phyloP scores from a whole-genome alignment of 495 filamentous ascomycete species.

The Penicillium verhagenii region DNA sequence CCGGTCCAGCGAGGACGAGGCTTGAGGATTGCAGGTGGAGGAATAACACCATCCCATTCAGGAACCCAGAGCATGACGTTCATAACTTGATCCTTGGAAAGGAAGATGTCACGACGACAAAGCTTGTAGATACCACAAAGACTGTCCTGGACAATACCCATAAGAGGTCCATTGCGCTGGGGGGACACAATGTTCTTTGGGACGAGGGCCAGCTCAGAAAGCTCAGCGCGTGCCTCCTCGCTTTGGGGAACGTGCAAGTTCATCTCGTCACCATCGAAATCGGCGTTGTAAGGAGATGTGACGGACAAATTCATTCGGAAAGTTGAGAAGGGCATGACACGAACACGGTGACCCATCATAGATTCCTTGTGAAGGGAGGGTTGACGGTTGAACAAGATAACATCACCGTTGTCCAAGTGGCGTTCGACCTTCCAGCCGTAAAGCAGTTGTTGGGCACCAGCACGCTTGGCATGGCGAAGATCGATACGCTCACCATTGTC shows the following conservation, averaged over 20 bases:
- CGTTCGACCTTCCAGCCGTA: slow-evolving; percentile 99
- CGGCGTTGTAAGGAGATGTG: slow-evolving; percentile 97
- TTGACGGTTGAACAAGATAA: slow-evolving; percentile 98
- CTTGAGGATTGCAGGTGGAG: slow-evolving; percentile 85
- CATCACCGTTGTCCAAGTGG: slow-evolving; percentile 92
- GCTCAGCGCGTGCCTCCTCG: slow-evolving; percentile 92
- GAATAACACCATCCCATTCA: slow-evolving; percentile 94
- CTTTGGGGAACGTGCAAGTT: slow-evolving; percentile 98
- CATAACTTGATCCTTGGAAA: slow-evolving; percentile 89
- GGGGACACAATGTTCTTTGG: slow-evolving; percentile 97
- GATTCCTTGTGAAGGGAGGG: slow-evolving; percentile 99
- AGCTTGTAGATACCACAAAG: slow-evolving; percentile 96
- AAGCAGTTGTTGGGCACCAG: slow-evolving; percentile 76
- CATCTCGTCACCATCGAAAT: slow-evolving; percentile 99
- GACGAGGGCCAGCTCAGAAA: slow-evolving; percentile 91
- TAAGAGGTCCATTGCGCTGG: slow-evolving; percentile 92
- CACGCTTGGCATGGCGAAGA: slow-evolving; percentile 84
- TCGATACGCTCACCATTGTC: slow-evolving; percentile 91
- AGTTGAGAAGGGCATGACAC: slow-evolving; percentile 98
- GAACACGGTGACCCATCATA: slow-evolving; percentile 99
- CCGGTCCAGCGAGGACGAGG: slow-evolving; percentile 96
- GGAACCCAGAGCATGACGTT: slow-evolving; percentile 96
- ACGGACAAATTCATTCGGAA: slow-evolving; percentile 97
- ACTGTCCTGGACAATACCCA: slow-evolving; percentile 99
- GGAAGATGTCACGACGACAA: slow-evolving; percentile 86